These are phyloP conservation scores for Psophocarpus tetragonolobus DNA, from an alignment of 306 rosid species.

Conservation along the genomic window DNA sequence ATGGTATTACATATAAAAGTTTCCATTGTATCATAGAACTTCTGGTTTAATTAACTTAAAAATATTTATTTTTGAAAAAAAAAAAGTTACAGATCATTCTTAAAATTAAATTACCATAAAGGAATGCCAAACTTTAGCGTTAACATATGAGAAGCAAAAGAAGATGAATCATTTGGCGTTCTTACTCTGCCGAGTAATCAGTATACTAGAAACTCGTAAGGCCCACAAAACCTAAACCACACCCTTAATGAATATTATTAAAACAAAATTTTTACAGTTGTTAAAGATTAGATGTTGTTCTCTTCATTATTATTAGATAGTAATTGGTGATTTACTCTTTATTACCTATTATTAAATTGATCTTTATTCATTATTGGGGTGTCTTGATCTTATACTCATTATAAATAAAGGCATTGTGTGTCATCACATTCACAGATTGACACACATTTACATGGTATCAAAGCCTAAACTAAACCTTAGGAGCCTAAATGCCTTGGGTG, in stretches of 20 bases:
- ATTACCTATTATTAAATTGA: no score
- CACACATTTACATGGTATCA: no score
- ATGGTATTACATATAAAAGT: conserved; percentile 33
- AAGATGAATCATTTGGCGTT: conserved; percentile 12
- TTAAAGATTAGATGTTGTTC: no score
- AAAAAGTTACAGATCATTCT: conserved; percentile 7
- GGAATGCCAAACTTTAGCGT: not conserved
- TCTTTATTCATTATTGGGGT: no score
- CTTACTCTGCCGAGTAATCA: no score
- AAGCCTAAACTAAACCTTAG: no score
- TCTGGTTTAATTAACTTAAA: conserved; percentile 25
- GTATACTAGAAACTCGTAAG: conserved; percentile 2
- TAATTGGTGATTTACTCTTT: no score
- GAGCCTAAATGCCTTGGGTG: no score
- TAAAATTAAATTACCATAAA: conserved; percentile 21
- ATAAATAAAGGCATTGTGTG: no score
- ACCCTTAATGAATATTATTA: not conserved
- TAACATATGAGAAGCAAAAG: conserved; percentile 7
- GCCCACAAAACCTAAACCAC: conserved; percentile 15
- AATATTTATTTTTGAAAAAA: not conserved
- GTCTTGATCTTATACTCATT: no score
- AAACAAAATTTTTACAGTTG: not conserved
- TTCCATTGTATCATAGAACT: conserved; percentile 9
- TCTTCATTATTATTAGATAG: no score
- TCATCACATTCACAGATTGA: no score